phyloP scores from a whole-genome alignment of 768 basidiomycete genomes.

The Rhizopogon sp. region DNA sequence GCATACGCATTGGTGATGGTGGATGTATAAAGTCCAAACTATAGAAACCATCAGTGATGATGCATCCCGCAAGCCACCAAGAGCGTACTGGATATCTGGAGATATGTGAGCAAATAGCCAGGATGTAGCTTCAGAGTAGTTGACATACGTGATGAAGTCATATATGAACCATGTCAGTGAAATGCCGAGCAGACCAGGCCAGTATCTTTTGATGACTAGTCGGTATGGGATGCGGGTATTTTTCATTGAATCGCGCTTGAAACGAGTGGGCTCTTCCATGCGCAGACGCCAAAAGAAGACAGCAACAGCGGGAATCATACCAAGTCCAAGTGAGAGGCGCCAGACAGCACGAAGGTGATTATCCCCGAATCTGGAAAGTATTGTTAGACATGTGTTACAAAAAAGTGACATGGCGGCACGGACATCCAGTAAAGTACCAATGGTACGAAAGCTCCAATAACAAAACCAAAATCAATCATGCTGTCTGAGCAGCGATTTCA shows the following conservation, averaged over 20 bases:
- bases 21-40: slow-evolving; percentile 82
- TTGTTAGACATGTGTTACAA: neutral
- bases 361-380: slow-evolving; percentile 53
- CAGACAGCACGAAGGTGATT: slow-evolving; percentile 83
- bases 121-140: neutral
- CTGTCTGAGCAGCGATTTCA: slow-evolving; percentile 39
- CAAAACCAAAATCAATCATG: slow-evolving; percentile 87
- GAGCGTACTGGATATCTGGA: slow-evolving; percentile 58
- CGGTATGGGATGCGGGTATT: slow-evolving; percentile 66
- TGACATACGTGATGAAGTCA: slow-evolving; percentile 70
- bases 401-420: slow-evolving; percentile 17
- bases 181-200: slow-evolving; percentile 67
- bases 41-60: slow-evolving; percentile 1
- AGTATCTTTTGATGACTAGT: slow-evolving; percentile 78
- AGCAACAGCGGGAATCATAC: slow-evolving; percentile 70
- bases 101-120: neutral
- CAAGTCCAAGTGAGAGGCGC: slow-evolving; percentile 83
- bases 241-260: slow-evolving; percentile 77
- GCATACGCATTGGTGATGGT: slow-evolving; percentile 63
- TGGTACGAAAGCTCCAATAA: slow-evolving; percentile 74
- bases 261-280: slow-evolving; percentile 77
- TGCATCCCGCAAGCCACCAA: neutral
- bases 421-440: slow-evolving; percentile 88
- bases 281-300: slow-evolving; percentile 86
- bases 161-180: slow-evolving; percentile 83